Percentiles rank a stretch among this genome's conserved stretches.
Conservation (phyloP, 2,329 filamentous ascomycete species). For the Zymoseptoria crescenta region DNA sequence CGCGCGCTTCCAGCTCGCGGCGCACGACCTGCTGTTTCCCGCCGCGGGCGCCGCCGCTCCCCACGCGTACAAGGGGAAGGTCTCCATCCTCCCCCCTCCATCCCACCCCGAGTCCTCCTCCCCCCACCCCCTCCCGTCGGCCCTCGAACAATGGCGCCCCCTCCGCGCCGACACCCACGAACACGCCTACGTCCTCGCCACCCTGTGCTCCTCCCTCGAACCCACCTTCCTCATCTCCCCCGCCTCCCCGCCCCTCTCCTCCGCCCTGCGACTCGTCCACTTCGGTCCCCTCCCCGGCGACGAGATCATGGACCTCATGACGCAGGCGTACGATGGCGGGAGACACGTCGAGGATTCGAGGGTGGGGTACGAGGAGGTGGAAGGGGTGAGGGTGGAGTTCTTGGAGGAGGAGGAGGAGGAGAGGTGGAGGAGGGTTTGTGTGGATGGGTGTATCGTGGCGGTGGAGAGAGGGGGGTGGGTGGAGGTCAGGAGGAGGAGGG, state of each 20-base stretch:
- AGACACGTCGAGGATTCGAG: slow-evolving; percentile 46
- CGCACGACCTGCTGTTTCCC: slow-evolving; percentile 62
- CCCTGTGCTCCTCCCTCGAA: slow-evolving; percentile 74
- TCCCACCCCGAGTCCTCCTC: too few species aligned
- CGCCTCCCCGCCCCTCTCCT: slow-evolving; percentile 59
- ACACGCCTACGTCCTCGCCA: slow-evolving; percentile 70
- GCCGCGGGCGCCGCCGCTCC: slow-evolving; percentile 43
- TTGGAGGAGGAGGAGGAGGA: slow-evolving; percentile 59
- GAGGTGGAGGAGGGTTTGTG: slow-evolving; percentile 75
- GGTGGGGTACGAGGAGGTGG: slow-evolving; percentile 65
- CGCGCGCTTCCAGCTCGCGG: slow-evolving; percentile 78
- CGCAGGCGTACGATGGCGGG: slow-evolving; percentile 49
- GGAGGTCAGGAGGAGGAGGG: slow-evolving; percentile 49
- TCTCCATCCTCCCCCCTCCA: slow-evolving; percentile 43
- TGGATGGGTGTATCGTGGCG: slow-evolving; percentile 83
- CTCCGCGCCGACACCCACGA: slow-evolving; percentile 33
- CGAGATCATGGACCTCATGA: slow-evolving; percentile 71
- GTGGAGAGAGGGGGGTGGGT: slow-evolving; percentile 65
- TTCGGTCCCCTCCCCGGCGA: slow-evolving; percentile 62
- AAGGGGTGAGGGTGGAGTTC: slow-evolving; percentile 59
- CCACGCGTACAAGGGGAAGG: slow-evolving; percentile 50
- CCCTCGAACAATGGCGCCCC: slow-evolving; percentile 30
- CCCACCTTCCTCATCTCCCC: slow-evolving; percentile 77
- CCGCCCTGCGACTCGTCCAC: slow-evolving; percentile 61
- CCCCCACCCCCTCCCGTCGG: too few species aligned